These are phyloP conservation scores for Schoenoplectus tabernaemontani DNA, from an alignment of 202 grass and related monocot genomes.

Conservation along the genomic window DNA sequence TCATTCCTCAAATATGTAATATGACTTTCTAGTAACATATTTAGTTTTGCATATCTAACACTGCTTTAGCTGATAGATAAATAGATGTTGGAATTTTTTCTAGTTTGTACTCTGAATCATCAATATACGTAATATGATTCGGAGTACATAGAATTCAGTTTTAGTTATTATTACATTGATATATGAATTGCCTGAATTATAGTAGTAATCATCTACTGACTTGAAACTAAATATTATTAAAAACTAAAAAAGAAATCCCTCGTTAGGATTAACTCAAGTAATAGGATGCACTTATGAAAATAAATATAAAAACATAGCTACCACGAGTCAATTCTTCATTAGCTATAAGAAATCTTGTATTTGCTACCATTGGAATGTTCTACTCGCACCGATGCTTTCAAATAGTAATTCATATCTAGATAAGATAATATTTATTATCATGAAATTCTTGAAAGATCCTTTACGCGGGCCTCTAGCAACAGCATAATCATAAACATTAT, in stretches of 20 bases:
- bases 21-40: too few species aligned
- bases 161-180: too few species aligned
- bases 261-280: not conserved
- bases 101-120: too few species aligned
- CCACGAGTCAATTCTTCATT: conserved; percentile 88
- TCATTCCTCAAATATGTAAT: too few species aligned
- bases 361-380: conserved; percentile 57
- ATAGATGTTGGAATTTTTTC: too few species aligned
- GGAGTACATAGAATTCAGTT: too few species aligned
- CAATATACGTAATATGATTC: too few species aligned
- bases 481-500: conserved; percentile 85
- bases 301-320: conserved; percentile 23
- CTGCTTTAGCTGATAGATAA: too few species aligned
- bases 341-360: conserved; percentile 74
- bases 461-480: conserved; percentile 47
- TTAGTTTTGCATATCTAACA: too few species aligned
- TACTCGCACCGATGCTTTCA: conserved; percentile 71
- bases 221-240: conserved; percentile 98
- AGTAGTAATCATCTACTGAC: conserved; percentile 97
- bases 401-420: conserved; percentile 73
- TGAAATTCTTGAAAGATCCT: conserved; percentile 14
- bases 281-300: not conserved
- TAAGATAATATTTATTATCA: conserved; percentile 27
- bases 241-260: conserved; percentile 9
- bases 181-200: conserved; percentile 84